Conservation (phyloP, 768 basidiomycete species). For the Rossbeevera mucosa region DNA sequence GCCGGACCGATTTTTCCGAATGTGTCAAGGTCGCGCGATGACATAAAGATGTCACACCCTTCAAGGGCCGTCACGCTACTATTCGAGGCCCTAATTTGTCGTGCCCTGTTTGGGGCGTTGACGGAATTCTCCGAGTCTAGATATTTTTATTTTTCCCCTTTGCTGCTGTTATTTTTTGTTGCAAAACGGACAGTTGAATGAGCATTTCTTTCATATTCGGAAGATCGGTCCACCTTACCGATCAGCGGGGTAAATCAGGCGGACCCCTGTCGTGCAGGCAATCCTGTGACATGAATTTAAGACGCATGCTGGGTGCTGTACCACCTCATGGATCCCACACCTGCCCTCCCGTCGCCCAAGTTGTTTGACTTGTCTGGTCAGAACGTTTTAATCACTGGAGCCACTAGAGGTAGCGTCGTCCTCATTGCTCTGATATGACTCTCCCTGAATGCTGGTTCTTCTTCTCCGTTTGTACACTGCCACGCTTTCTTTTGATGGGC, state of each 20-base stretch:
- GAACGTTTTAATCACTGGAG: constrained; percentile 77
- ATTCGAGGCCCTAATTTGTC: constrained; percentile 22
- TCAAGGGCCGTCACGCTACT: constrained; percentile 16
- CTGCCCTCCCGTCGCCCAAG: constrained; percentile 42
- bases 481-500: constrained; percentile 7
- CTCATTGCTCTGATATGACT: constrained; percentile 11
- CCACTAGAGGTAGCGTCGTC: constrained; percentile 60
- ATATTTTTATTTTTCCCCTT: constrained; percentile 13
- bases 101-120: constrained; percentile 20
- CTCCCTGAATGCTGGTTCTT: constrained; percentile 13
- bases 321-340: constrained; percentile 49
- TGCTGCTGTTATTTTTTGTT: neutral
- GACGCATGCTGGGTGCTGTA: constrained; percentile 7
- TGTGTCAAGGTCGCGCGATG: constrained; percentile 21
- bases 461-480: constrained; percentile 12
- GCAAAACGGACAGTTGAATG: neutral
- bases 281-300: constrained; percentile 17
- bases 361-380: constrained; percentile 67
- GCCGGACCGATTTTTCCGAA: constrained; percentile 27
- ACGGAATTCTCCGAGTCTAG: constrained; percentile 10
- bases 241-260: constrained; percentile 29
- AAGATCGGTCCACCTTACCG: constrained; percentile 27
- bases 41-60: constrained; percentile 26
- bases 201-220: constrained; percentile 15
- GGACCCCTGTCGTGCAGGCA: neutral